Conservation (phyloP, 1,139 yeast species). For the Zygoascus meyerae region DNA sequence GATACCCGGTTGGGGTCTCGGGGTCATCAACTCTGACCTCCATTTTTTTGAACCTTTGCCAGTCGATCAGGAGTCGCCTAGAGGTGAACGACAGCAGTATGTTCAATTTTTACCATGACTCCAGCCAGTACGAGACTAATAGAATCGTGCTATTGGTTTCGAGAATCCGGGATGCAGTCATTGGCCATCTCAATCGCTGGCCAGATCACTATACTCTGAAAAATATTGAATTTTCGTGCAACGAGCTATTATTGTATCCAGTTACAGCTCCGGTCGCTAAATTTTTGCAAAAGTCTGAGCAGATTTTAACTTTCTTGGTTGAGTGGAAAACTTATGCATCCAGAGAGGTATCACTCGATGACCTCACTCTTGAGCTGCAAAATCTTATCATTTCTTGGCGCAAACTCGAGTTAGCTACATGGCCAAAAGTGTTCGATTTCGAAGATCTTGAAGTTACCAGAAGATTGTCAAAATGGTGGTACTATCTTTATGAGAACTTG, state of each 20-base stretch:
- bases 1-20: background rate
- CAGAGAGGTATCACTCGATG: conserved; percentile 59
- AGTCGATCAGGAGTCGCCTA: conserved; percentile 3
- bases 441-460: conserved; percentile 55
- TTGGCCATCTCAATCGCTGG: conserved; percentile 62
- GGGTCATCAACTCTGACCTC: conserved; percentile 2
- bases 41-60: background rate
- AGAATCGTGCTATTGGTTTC: conserved; percentile 51
- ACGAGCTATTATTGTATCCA: conserved; percentile 61
- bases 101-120: conserved; percentile 67
- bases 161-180: conserved; percentile 44
- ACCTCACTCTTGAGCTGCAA: conserved; percentile 54
- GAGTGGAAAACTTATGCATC: conserved; percentile 97
- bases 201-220: conserved; percentile 92
- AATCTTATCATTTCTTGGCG: conserved; percentile 83
- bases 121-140: conserved; percentile 54
- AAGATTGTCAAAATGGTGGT: conserved; percentile 82
- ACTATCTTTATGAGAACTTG: conserved; percentile 73
- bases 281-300: conserved; percentile 77
- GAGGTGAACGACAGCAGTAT: conserved; percentile 15
- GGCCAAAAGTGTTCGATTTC: conserved; percentile 68
- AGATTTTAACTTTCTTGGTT: conserved; percentile 67
- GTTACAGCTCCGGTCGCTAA: conserved; percentile 69
- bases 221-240: conserved; percentile 58
- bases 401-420: conserved; percentile 73